A percentile compares a stretch with the other conserved stretches of the same genome.
These are phyloP conservation scores for Rhododendron mucronatum DNA, from an alignment of 148 eudicot genomes.

Conservation along the genomic window DNA sequence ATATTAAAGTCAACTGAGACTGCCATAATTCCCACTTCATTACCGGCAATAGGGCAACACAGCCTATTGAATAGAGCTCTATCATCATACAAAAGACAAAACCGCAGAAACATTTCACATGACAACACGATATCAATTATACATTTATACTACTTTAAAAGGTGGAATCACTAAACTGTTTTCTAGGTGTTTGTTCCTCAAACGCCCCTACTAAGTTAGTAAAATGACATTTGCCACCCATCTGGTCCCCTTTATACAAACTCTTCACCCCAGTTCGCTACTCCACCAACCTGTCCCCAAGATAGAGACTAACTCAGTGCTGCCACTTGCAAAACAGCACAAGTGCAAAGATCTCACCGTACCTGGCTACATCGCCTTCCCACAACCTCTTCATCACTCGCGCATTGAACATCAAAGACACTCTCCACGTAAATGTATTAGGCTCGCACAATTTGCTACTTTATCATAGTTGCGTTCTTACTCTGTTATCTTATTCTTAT, in stretches of 20 bases:
- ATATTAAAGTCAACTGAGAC: background rate
- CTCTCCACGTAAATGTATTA: background rate
- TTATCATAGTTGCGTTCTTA: background rate
- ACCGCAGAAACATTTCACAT: background rate
- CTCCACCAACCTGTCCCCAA: background rate
- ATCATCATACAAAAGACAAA: background rate
- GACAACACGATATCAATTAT: background rate
- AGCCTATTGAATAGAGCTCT: background rate
- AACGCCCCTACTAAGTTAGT: background rate
- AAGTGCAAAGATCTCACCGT: background rate
- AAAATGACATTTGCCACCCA: background rate
- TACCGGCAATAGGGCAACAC: background rate
- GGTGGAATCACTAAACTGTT: background rate
- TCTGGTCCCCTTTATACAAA: background rate
- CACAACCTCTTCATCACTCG: background rate
- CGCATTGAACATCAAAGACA: background rate
- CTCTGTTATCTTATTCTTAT: background rate
- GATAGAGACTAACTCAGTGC: background rate
- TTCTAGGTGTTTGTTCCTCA: background rate
- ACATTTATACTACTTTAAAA: background rate
- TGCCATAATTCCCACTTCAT: background rate
- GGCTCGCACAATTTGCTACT: background rate
- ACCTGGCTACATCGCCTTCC: background rate
- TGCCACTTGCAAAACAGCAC: background rate
- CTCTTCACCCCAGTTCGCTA: background rate